A percentile compares a stretch with the other conserved stretches of the same genome.
Evolutionary conservation across 805 yeast genomes (phyloP).

Genomic region (Metschnikowia vanudenii): DNA sequence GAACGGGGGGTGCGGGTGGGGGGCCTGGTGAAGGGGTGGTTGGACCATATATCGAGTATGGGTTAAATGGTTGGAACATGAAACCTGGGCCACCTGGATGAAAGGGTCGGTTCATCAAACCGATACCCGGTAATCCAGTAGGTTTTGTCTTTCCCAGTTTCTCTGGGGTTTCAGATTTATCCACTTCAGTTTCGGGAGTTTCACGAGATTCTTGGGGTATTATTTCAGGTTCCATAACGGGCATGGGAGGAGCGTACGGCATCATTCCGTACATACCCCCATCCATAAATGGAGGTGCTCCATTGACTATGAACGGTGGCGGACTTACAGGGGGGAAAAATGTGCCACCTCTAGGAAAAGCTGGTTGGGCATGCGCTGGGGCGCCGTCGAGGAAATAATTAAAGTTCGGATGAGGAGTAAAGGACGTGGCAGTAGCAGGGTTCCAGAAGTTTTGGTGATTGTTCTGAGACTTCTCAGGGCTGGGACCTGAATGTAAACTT

Average conservation of each 20-base stretch:
- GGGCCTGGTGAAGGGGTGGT: constrained; percentile 22
- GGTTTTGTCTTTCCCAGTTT: constrained; percentile 13
- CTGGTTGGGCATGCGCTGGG: constrained; percentile 9
- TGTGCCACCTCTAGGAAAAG: constrained; percentile 29
- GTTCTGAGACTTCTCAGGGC: constrained; percentile 11
- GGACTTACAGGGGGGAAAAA: constrained; percentile 36
- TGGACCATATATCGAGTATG: constrained; percentile 40
- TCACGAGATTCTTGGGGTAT: constrained; percentile 8
- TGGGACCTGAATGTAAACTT: constrained; percentile 13
- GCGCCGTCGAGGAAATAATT: constrained; percentile 31
- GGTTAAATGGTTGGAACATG: constrained; percentile 51
- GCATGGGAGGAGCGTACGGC: constrained; percentile 21
- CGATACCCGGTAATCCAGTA: constrained; percentile 29
- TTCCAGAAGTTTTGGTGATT: constrained; percentile 53
- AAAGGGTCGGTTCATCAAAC: constrained; percentile 35
- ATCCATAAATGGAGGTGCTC: constrained; percentile 37
- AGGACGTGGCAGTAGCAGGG: constrained; percentile 61
- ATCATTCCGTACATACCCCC: constrained; percentile 35
- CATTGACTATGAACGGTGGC: constrained; percentile 40
- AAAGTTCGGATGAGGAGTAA: constrained; percentile 44
- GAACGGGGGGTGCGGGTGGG: constrained; percentile 13
- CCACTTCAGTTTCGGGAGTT: constrained; percentile 4
- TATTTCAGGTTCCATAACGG: constrained; percentile 11
- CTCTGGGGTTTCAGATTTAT: background rate
- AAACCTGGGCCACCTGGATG: constrained; percentile 32